Evolutionary conservation across 169 alveolate species (phyloP), one percentile per base, ranked within the genome.

Genomic region (Eimeria acervulina): DNA sequence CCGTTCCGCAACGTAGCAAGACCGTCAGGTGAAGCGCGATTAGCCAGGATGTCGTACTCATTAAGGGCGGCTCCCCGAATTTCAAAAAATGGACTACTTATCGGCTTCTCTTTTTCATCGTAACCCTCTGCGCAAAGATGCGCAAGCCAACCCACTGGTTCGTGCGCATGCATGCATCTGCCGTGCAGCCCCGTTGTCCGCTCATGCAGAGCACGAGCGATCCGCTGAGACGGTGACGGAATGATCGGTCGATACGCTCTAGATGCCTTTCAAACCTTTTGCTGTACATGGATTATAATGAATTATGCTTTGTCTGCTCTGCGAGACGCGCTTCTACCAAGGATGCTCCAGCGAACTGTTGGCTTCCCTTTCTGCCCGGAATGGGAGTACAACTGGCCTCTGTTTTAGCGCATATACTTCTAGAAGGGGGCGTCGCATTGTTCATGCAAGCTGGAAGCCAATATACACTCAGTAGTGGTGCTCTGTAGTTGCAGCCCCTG

Each of bases 81-180:
- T 33, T 13, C 10, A 6, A 7, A 15, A 17, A 12, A 4, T 47
- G 13, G 21, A 68, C 3, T 7, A 17, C 23, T 1, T 19, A 72
- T 15, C 36, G 47, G 23, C 36, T 33, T 36, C 21, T 36, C 83
- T 13, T n/a, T 0, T 33, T 1, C 47, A 36, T 2, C 19, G 51
- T 72, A 33, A 19, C 5, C 0, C 31, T 17, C 2, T 36, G 31
- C 28, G 5, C 0, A 15, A 15, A 36, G 12, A 0, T 0, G 31
- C 51, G 2, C 51, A 31, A 36, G 7, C 51, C 13, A 72, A 1
- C 13, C 17, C 31, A 0, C 2, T 15, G 47, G 33, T 36, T 72
- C 31, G 15, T 33, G 12, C 51, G 66, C 88, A 78, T 78, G 88
- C 88, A 78, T 78, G 88, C 88, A 44, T 47, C 66, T 40, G 88